Evolutionary conservation across 306 rosid genomes (phyloP), one percentile per base, ranked within the genome.

Genomic region (Cucumis hystrix): DNA sequence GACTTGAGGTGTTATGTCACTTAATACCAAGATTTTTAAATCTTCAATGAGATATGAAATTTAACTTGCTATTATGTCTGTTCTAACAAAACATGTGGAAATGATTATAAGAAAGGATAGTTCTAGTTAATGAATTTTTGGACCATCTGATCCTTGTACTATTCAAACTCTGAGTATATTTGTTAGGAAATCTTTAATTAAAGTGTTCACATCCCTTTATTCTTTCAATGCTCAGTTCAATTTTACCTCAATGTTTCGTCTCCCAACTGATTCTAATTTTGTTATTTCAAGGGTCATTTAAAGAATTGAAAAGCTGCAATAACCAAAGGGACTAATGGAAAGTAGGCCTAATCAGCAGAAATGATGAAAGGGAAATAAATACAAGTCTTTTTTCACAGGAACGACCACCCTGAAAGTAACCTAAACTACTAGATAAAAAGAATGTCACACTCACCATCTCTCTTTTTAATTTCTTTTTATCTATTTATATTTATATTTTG

Each of bases 1-100:
- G 85, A 82, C 96, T 93, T 60, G 97, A 93, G 98, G 98, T 93
- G 49, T 60, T 83, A 45, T 67, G 35, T 57, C 60, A 68, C 28
- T 35, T 60, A 21, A 37, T 69, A 43, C 43, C 37, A 43, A 68
- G 9, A 20, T 10, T 21, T 43, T 21, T 13, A 12, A 17, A 3
- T 12, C 37, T 18, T 21, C 16, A 68, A 68, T 13, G 55, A 41
- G 15, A 20, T 21, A 12, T 21, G 37, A 40, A 37, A 67, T 67
- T 18, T 8, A n/a, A 5, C 10, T 18, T 30, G 54, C 74, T 28
- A 39, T n/a, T 5, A 68, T 68, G 10, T 68, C 17, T 68, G 18
- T 21, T 68, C 56, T 68, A 18, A 41, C 14, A 10, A 43, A 64
- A 43, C 20, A 12, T 18, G 52, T 40, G 17, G 52, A 39, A 39